phyloP scores from a whole-genome alignment of 345 rosid species.

The Syzygium jambos region DNA sequence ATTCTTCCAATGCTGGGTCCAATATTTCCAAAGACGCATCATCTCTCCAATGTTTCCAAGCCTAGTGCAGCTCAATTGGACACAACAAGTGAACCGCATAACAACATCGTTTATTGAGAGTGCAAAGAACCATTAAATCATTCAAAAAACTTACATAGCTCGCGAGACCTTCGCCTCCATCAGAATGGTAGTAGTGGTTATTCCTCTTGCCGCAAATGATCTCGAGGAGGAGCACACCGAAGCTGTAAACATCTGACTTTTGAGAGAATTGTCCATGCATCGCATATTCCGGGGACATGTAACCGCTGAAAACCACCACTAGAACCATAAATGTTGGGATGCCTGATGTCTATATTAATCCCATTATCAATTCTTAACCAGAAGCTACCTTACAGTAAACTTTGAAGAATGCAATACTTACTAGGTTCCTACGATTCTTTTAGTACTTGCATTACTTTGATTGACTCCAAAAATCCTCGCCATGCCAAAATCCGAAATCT shows the following conservation, averaged over 20 bases:
- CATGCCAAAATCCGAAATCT: slow-evolving; percentile 23
- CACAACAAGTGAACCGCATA: neutral
- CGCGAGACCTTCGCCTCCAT: neutral
- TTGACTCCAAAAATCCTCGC: slow-evolving; percentile 8
- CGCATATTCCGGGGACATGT: slow-evolving; percentile 36
- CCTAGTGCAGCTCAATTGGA: neutral
- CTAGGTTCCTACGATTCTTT: slow-evolving; percentile 12
- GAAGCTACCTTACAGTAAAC: neutral
- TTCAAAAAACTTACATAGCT: neutral
- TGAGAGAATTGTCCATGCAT: slow-evolving; percentile 18
- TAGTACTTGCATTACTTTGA: slow-evolving; percentile 7
- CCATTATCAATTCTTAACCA: neutral
- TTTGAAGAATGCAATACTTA: neutral
- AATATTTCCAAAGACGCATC: neutral
- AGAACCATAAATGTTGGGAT: neutral
- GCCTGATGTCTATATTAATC: neutral
- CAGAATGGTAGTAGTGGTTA: slow-evolving; percentile 7
- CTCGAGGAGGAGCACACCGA: slow-evolving; percentile 11
- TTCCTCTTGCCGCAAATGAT: slow-evolving; percentile 24
- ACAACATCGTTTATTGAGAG: neutral
- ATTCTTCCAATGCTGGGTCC: neutral
- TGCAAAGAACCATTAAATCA: neutral
- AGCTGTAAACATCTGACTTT: slow-evolving; percentile 30
- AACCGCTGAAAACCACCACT: slow-evolving; percentile 20
- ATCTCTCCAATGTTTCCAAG: neutral